Base-by-base conservation (phyloP, 179 eudicot species). In the Carnegiea gigantea region DNA sequence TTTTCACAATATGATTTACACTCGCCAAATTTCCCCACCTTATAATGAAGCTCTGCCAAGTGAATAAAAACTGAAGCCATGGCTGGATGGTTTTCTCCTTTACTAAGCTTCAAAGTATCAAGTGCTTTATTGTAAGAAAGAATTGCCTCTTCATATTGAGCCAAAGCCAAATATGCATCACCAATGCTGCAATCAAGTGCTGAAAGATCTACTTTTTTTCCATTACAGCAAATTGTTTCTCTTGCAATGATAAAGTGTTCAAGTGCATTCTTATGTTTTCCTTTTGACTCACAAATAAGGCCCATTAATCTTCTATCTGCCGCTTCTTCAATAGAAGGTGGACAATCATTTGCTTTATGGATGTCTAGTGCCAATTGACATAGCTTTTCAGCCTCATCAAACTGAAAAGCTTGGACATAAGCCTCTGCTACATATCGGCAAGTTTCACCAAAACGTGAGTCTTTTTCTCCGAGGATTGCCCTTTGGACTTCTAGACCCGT, bases 341-440 rank as follows among this genome's bases (percentile, higher is more conserved):
- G 79, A 2, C 88, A 79, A 11, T 83, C 84, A 17, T 89, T 87
- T 33, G 83, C 90, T 48, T 85, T 87, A 70, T 89, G 95, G 60
- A 90, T 91, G 71, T 92, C 86, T 2, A 96, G 89, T 24, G 99
- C 96, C 91, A 89, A 80, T 33, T 88, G 80, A 80, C 98, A 94
- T 43, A 94, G 87, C 82, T 88, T 92, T 82, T 93, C 91, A 0
- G 99, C 98, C 84, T 96, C 97, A 36, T 96, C 97, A 73, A 96
- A 93, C 67, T 93, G 95, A 75, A 93, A 77, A 9, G 92, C 90
- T 73, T 96, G 97, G n/a, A 96, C 85, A 81, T 91, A 92, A 49
- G 98, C 98, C 85, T 96, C 98, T 28, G 98, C 98, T 17, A 94
- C 88, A 79, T 96, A 94, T 73, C 98, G 82, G 71, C 98, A 94